phyloP scores from a whole-genome alignment of 2,329 filamentous ascomycete genomes.

The Metarhizium guizhouense region DNA sequence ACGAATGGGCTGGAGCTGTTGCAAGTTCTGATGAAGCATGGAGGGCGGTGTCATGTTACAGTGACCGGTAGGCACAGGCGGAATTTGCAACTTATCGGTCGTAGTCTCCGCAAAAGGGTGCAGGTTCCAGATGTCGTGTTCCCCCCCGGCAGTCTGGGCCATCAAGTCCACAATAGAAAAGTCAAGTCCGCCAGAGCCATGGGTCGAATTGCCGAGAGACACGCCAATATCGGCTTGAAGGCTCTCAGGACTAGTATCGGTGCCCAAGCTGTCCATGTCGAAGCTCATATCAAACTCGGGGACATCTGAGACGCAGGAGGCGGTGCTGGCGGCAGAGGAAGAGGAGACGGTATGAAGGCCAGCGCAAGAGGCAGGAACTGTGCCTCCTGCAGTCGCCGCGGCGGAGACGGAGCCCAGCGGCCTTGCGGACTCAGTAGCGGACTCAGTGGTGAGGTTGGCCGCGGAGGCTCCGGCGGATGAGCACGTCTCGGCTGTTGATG shows the following conservation, averaged over 20 bases:
- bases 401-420: background rate
- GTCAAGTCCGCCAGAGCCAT: constrained; percentile 17
- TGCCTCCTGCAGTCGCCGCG: background rate
- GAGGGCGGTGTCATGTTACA: constrained; percentile 8
- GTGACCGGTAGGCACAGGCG: constrained; percentile 14
- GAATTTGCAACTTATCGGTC: constrained; percentile 21
- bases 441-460: constrained; percentile 1
- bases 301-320: constrained; percentile 13
- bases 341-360: background rate
- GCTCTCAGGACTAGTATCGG: constrained; percentile 23
- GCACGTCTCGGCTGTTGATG: background rate
- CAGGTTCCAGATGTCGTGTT: constrained; percentile 18
- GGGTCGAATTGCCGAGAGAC: background rate
- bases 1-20: constrained; percentile 16
- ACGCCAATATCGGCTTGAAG: constrained; percentile 9
- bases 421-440: constrained; percentile 13
- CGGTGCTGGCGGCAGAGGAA: constrained; percentile 2
- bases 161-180: constrained; percentile 28
- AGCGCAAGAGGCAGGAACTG: background rate
- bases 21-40: constrained; percentile 3
- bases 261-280: constrained; percentile 23
- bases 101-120: constrained; percentile 9
- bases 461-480: background rate
- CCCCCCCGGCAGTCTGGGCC: constrained; percentile 12
- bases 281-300: constrained; percentile 29